phyloP scores from a whole-genome alignment of 768 basidiomycete species.

The Leccinum longicurvipes region DNA sequence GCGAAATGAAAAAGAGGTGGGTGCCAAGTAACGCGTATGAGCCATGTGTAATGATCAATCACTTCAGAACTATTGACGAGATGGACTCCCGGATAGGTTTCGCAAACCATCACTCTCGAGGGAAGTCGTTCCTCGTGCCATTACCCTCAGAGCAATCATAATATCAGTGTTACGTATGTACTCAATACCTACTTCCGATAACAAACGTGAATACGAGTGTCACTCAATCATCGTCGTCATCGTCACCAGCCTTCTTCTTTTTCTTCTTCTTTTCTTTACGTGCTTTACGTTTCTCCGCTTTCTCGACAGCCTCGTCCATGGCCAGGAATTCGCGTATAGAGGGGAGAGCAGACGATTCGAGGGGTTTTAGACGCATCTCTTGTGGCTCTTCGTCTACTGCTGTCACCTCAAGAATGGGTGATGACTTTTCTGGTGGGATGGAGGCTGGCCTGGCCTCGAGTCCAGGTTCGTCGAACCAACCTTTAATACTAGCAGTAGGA shows the following conservation, averaged over 20 bases:
- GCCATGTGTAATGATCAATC: not conserved
- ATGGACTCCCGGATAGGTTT: conserved; percentile 69
- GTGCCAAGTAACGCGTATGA: conserved; percentile 17
- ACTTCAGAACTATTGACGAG: conserved; percentile 65
- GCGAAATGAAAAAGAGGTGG: conserved; percentile 82
- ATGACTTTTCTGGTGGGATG: conserved; percentile 11
- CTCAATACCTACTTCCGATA: conserved; percentile 4
- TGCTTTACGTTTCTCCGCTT: conserved; percentile 64
- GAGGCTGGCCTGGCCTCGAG: conserved; percentile 18
- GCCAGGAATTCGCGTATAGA: conserved; percentile 82
- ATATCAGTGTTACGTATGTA: not conserved
- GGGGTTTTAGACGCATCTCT: conserved; percentile 61
- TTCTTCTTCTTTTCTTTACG: conserved; percentile 71
- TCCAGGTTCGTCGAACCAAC: conserved; percentile 49
- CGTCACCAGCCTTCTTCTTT: conserved; percentile 31
- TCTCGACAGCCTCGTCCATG: conserved; percentile 65
- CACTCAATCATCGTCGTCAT: conserved; percentile 33
- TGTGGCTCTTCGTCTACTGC: conserved; percentile 32
- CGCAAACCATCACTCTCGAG: conserved; percentile 61
- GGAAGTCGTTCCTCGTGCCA: conserved; percentile 31
- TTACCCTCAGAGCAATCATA: conserved; percentile 2
- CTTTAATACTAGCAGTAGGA: conserved; percentile 15
- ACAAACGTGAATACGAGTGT: not conserved
- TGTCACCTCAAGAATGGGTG: conserved; percentile 7
- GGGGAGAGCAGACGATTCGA: conserved; percentile 76